A percentile compares a stretch with the other conserved stretches of the same genome.
Conservation (phyloP, 495 filamentous ascomycete species). For the Apodospora peruviana region DNA sequence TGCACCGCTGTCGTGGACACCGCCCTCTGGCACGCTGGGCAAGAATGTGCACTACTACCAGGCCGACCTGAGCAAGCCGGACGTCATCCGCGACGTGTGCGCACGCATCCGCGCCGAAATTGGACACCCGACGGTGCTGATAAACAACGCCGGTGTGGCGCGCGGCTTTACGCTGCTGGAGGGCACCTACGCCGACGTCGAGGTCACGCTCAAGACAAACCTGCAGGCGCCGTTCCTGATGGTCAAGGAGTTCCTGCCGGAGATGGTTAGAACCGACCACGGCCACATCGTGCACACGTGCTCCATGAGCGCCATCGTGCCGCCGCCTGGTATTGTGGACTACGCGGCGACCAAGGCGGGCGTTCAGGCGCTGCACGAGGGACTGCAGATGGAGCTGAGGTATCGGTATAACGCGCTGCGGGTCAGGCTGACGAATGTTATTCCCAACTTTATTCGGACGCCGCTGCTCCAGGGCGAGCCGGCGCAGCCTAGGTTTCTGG, state of each 20-base stretch:
- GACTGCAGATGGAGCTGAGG: constrained; percentile 17
- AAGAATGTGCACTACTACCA: constrained; percentile 19
- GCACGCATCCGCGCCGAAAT: constrained; percentile 14
- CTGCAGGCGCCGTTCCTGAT: constrained; percentile 20
- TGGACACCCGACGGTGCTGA: constrained; percentile 22
- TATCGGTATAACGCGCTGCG: constrained; percentile 19
- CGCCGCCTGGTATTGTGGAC: constrained; percentile 17
- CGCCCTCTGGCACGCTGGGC: neutral
- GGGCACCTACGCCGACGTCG: constrained; percentile 18
- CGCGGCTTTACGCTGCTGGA: constrained; percentile 18
- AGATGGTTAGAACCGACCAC: constrained; percentile 19
- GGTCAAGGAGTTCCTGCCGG: constrained; percentile 22
- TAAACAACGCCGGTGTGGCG: constrained; percentile 21
- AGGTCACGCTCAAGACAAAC: constrained; percentile 20
- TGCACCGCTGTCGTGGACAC: constrained; percentile 15
- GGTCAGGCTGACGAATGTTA: constrained; percentile 25
- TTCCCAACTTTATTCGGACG: constrained; percentile 31
- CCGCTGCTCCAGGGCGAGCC: constrained; percentile 26
- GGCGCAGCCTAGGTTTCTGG: constrained; percentile 25
- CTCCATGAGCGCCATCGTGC: constrained; percentile 15
- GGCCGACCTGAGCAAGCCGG: constrained; percentile 16
- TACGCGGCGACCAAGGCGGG: constrained; percentile 19
- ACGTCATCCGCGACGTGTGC: constrained; percentile 11
- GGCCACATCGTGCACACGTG: constrained; percentile 21
- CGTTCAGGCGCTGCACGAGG: neutral